Evolutionary conservation across 192 early-diverging fungal genomes (phyloP).

Genomic region (Gorgonomyces haynaldii): DNA sequence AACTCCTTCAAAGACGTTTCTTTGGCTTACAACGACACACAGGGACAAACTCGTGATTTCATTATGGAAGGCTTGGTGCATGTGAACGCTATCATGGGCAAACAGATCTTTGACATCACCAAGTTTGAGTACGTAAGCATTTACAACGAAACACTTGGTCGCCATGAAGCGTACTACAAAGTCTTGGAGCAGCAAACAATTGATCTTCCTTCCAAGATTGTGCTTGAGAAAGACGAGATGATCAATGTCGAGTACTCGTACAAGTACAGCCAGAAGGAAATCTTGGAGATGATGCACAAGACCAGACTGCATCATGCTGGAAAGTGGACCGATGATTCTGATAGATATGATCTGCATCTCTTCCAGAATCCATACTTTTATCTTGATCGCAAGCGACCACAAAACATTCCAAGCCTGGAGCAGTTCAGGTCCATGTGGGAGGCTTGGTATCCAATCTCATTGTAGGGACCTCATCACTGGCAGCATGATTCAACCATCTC

Average conservation of each 20-base stretch:
- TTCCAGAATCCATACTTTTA: conserved; percentile 39
- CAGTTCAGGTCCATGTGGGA: conserved; percentile 78
- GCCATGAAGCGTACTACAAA: conserved; percentile 71
- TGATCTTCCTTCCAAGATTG: conserved; percentile 17
- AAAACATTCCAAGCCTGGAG: conserved; percentile 41
- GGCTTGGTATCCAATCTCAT: conserved; percentile 34
- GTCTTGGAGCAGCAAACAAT: conserved; percentile 39
- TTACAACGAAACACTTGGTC: conserved; percentile 60
- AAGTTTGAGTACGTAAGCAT: conserved; percentile 62
- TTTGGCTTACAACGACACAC: conserved; percentile 74
- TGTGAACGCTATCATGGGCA: conserved; percentile 55
- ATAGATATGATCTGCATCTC: conserved; percentile 34
- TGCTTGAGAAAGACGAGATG: conserved; percentile 58
- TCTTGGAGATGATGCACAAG: conserved; percentile 33
- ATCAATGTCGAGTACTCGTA: conserved; percentile 83
- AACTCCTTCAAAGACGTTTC: conserved; percentile 59
- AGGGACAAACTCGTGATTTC: conserved; percentile 66
- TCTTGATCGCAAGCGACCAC: not conserved
- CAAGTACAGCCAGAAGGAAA: conserved; percentile 62
- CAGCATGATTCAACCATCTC: conserved; percentile 42
- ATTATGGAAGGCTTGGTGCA: conserved; percentile 76
- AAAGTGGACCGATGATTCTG: conserved; percentile 26
- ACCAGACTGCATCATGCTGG: conserved; percentile 22
- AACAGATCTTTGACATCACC: conserved; percentile 41
- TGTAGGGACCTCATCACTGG: conserved; percentile 54